These are phyloP conservation scores for Noccaea bulbosa DNA, from an alignment of 345 rosid species.

Conservation along the genomic window DNA sequence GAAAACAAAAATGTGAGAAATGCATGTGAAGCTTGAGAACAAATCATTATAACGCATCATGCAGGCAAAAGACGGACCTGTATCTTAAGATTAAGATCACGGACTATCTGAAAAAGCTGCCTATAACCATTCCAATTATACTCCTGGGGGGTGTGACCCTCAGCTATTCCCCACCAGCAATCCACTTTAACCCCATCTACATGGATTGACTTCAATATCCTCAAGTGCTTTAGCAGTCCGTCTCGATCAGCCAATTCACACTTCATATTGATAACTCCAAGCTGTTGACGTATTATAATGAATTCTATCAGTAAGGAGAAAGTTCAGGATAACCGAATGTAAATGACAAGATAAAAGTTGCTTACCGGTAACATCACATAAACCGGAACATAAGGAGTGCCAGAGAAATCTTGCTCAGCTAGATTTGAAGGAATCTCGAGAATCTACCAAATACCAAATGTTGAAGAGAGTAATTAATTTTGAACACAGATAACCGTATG, in stretches of 20 bases:
- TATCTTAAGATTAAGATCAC: slow-evolving; percentile 80
- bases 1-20: slow-evolving; percentile 8
- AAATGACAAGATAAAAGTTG: slow-evolving; percentile 32
- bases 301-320: slow-evolving; percentile 18
- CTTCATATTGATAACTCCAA: slow-evolving; percentile 91
- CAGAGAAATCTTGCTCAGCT: slow-evolving; percentile 81
- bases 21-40: slow-evolving; percentile 16
- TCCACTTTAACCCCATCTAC: slow-evolving; percentile 89
- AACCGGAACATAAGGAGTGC: slow-evolving; percentile 81
- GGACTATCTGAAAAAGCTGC: slow-evolving; percentile 79
- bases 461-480: slow-evolving; percentile 31
- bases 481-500: neutral
- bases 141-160: slow-evolving; percentile 83
- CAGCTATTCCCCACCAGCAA: slow-evolving; percentile 99
- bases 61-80: slow-evolving; percentile 60
- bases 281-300: slow-evolving; percentile 51
- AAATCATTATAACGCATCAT: slow-evolving; percentile 6
- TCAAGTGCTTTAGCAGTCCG: slow-evolving; percentile 76
- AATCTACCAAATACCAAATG: slow-evolving; percentile 49
- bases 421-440: slow-evolving; percentile 57
- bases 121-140: slow-evolving; percentile 95
- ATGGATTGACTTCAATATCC: slow-evolving; percentile 73
- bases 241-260: slow-evolving; percentile 91
- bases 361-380: slow-evolving; percentile 97
- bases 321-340: neutral